phyloP scores from a whole-genome alignment of 2,329 filamentous ascomycete species.

The Fusarium hainanense region DNA sequence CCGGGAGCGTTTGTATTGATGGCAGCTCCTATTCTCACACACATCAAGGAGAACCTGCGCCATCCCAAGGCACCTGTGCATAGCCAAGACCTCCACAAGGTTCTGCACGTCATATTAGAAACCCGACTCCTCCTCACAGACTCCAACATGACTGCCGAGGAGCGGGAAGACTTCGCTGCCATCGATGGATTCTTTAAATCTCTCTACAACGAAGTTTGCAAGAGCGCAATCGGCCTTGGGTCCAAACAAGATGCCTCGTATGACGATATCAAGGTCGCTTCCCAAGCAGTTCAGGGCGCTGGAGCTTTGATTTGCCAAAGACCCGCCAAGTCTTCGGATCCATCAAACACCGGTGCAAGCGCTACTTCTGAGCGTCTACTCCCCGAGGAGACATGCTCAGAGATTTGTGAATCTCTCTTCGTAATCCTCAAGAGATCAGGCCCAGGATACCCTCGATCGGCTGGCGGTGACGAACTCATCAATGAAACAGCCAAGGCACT shows the following conservation, averaged over 20 bases:
- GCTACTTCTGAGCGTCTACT: constrained; percentile 48
- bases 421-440: constrained; percentile 44
- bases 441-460: constrained; percentile 30
- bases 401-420: constrained; percentile 54
- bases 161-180: constrained; percentile 52
- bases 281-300: constrained; percentile 59
- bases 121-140: constrained; percentile 56
- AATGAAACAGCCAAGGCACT: constrained; percentile 57
- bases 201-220: constrained; percentile 59
- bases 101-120: constrained; percentile 64
- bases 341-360: neutral
- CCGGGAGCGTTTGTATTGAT: constrained; percentile 60
- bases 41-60: constrained; percentile 62
- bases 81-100: constrained; percentile 62
- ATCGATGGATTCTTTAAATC: constrained; percentile 54
- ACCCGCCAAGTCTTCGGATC: constrained; percentile 36
- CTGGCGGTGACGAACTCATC: constrained; percentile 51
- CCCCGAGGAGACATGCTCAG: constrained; percentile 49
- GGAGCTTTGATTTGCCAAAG: constrained; percentile 59
- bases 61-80: constrained; percentile 63
- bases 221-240: constrained; percentile 50
- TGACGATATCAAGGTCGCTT: constrained; percentile 56
- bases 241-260: constrained; percentile 45
- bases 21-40: constrained; percentile 59
- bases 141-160: constrained; percentile 49